Evolutionary conservation across 2,329 filamentous ascomycete species (phyloP), one percentile per base, ranked within the genome.

Genomic region (Colletotrichum ledebouriae): DNA sequence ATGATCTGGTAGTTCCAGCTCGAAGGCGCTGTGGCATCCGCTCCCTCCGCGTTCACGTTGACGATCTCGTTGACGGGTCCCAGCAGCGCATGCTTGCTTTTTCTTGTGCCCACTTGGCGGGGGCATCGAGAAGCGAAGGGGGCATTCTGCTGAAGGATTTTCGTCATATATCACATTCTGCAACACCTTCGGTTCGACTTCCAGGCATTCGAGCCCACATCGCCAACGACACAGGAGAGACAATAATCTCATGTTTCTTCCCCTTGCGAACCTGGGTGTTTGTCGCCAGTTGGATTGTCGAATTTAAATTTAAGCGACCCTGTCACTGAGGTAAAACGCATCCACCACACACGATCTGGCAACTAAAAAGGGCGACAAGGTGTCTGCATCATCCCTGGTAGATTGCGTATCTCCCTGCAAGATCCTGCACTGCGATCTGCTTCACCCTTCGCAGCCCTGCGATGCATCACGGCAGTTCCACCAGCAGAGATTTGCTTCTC

Each of bases 371-470:
- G 29, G 29, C 47, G 25, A 11, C 49, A n/a, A 47, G 41, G 60
- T 15, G 37, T 53, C 12, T 20, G 22, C 39, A 55, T 25, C 41
- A 22, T 39, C 6, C 49, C 29, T 53, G 29, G 29, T 6, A 53
- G 4, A 44, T 17, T n/a, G 20, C 46, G 29, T 29, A 44, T 59
- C 39, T 13, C 15, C 42, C 53, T 65, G 65, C 65, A 47, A 68
- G 65, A 68, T 68, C 61, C 65, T 68, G 65, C 65, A 65, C 20
- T 42, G 41, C 33, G 25, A 68, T 68, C 65, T 68, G 56, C 46
- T 15, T 55, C n/a, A 33, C 11, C 9, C 29, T 44, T 47, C 34
- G 22, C 25, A 25, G 52, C 11, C 50, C 41, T 49, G 52, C 33
- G 46, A 46, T 57, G 20, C 22, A 22, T 12, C 53, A 33, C 59